Conservation (phyloP, 1,284 basidiomycete species). For the Chiua sp. region DNA sequence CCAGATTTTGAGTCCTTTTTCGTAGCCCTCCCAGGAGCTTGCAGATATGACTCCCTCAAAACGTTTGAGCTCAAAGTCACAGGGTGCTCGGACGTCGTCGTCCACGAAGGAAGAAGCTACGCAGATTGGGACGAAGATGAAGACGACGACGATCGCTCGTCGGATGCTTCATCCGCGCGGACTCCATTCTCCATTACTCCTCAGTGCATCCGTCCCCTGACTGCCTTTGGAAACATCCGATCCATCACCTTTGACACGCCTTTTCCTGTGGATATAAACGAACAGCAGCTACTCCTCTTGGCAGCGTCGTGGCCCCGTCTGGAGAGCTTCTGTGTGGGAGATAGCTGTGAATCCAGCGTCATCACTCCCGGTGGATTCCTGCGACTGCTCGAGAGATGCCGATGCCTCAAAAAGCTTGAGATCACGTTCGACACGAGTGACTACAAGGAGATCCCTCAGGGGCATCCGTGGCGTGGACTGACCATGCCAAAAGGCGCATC, state of each 20-base stretch:
- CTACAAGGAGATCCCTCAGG: constrained; percentile 15
- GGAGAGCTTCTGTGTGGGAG: not conserved
- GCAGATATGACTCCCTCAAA: not conserved
- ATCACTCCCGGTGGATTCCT: constrained; percentile 21
- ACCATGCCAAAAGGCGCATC: not conserved
- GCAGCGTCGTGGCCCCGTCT: constrained; percentile 24
- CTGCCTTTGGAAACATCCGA: constrained; percentile 17
- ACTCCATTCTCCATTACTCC: constrained; percentile 5
- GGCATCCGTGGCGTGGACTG: constrained; percentile 16
- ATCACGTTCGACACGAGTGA: constrained; percentile 13
- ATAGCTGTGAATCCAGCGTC: constrained; percentile 1
- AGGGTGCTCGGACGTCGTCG: too few species aligned
- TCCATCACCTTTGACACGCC: constrained; percentile 6
- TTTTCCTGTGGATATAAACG: constrained; percentile 8
- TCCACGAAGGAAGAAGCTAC: too few species aligned
- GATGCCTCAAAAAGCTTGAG: constrained; percentile 8
- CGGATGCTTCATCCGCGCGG: not conserved
- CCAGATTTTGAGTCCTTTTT: constrained; percentile 11
- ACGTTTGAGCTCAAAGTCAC: not conserved
- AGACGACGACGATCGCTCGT: too few species aligned
- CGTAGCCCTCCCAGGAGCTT: constrained; percentile 6
- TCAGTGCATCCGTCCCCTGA: constrained; percentile 9
- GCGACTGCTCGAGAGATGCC: constrained; percentile 18
- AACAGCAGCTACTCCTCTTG: constrained; percentile 15
- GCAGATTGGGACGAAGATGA: too few species aligned